Base-by-base conservation (phyloP, 1,284 basidiomycete species). In the Ceratobasidium sp. region DNA sequence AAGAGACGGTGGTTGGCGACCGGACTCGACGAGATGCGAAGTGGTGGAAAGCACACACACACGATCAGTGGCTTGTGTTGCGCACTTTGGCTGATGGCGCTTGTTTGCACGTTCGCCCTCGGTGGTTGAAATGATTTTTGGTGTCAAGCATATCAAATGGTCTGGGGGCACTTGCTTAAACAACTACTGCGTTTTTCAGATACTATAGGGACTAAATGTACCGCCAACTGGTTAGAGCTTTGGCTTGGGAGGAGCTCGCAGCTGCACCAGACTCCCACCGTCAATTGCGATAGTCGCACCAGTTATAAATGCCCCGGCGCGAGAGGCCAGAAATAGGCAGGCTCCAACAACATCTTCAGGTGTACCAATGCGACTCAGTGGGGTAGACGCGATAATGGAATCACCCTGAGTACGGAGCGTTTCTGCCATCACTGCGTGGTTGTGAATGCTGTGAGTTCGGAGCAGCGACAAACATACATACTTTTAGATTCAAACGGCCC, bases 271-370 rank as follows among this genome's bases (percentile, higher is more conserved):
- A 52, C 79, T 54, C 8, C 91, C 93, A 32, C 93, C 94, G 78
- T 95, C 94, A 19, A 95, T 82, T 0, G 90, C 81, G 57, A 90
- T 92, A 67, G 92, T 90, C 22, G 89, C 87, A 7, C 93, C 93
- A 0, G 93, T 93, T 52, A 94, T 86, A 81, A 94, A 92, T 1
- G 91, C 87, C 5, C 89, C 88, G 0, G 92, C 93, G 0, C 90
- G 88, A 32, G 91, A 92, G 6, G 89, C 86, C 22, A 95, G 87
- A 87, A 94, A 94, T 40, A 95, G 84, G 4, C 89, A 88, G 4
- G 93, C 83, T 6, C 94, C 95, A 25, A 91, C 94, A 80, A 94
- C 89, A 80, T 96, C 95, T 73, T 89, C 86, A 1, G 92, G 87
- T 11, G 84, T 83, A 6, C 94, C 94, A 67, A 89, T 84, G 5